Evolutionary conservation across 306 rosid genomes (phyloP), one percentile per base, ranked within the genome.

Genomic region (Glycine latifolia): DNA sequence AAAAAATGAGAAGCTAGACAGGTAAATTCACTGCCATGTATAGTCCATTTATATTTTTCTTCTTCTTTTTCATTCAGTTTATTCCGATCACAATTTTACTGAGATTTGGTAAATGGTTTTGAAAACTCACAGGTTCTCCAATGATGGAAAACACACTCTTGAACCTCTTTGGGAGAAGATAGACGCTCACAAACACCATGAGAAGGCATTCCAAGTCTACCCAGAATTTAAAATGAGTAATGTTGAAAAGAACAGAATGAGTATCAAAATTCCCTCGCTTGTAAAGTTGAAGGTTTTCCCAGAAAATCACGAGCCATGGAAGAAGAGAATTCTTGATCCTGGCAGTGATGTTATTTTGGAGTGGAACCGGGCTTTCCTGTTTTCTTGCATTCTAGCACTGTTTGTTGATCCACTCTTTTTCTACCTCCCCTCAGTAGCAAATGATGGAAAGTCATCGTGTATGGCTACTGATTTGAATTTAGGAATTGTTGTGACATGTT

Each of bases 361-460:
- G 81, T 95, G 99, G 97, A 95, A 93, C 80, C 48, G 94, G 50
- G 83, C 88, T 37, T 93, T 95, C 66, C 82, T 95, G 2, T 84
- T 83, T 77, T 88, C 91, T 78, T 95, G 94, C 84, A 69, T 95
- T 56, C 84, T 92, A 3, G 85, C 98, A 6, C 87, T 95, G 48
- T 95, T 93, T 69, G 90, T 93, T 76, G 99, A 95, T 83, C 98
- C 98, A 3, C 71, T 95, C 16, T 95, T 95, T 86, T 93, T 95
- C 85, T 95, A 90, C 87, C 88, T 93, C 39, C 97, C 97, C 7
- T 77, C 90, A 8, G 94, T 89, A 15, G 81, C 69, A 55, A 88
- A 79, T 68, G 67, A 68, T 20, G 80, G 71, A 6, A 84, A 68
- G 11, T 78, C 95, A 6, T 87, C 88, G 4, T 95, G 99, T 80